These are phyloP conservation scores for Plasmodium chabaudi DNA, from an alignment of 169 alveolate species.

Conservation along the genomic window DNA sequence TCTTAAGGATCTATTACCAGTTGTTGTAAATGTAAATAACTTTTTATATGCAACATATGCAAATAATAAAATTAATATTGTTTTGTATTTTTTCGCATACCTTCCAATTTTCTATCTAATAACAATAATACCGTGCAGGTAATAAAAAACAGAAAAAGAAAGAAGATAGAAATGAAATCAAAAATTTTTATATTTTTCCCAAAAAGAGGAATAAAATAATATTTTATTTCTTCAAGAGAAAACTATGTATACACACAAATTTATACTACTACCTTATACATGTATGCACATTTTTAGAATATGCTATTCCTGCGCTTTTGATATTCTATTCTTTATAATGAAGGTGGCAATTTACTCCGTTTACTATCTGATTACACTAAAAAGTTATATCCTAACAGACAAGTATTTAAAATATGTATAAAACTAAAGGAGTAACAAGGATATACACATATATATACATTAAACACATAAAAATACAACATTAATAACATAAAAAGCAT, in stretches of 20 bases:
- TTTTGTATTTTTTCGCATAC: slow-evolving; percentile 61
- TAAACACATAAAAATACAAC: background rate
- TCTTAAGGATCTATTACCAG: slow-evolving; percentile 59
- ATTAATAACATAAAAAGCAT: background rate
- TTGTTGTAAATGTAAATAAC: slow-evolving; percentile 29
- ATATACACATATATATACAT: background rate
- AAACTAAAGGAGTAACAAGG: slow-evolving; percentile 1
- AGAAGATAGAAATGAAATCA: background rate
- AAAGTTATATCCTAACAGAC: slow-evolving; percentile 70
- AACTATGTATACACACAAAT: background rate
- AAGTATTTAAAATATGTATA: slow-evolving; percentile 32
- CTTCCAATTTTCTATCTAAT: slow-evolving; percentile 59
- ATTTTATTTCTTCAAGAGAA: background rate
- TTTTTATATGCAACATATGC: slow-evolving; percentile 74
- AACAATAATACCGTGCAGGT: slow-evolving; percentile 77
- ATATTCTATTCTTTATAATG: slow-evolving; percentile 46
- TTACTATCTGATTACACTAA: slow-evolving; percentile 61
- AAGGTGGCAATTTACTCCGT: slow-evolving; percentile 61
- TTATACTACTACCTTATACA: background rate
- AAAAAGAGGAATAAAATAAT: background rate
- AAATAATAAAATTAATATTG: slow-evolving; percentile 55
- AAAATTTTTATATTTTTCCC: background rate
- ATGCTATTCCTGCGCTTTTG: slow-evolving; percentile 58
- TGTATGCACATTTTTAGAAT: slow-evolving; percentile 18
- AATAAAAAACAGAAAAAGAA: slow-evolving; percentile 5